These are phyloP conservation scores for Roridomyces roridus DNA, from an alignment of 768 basidiomycete species.

Conservation along the genomic window DNA sequence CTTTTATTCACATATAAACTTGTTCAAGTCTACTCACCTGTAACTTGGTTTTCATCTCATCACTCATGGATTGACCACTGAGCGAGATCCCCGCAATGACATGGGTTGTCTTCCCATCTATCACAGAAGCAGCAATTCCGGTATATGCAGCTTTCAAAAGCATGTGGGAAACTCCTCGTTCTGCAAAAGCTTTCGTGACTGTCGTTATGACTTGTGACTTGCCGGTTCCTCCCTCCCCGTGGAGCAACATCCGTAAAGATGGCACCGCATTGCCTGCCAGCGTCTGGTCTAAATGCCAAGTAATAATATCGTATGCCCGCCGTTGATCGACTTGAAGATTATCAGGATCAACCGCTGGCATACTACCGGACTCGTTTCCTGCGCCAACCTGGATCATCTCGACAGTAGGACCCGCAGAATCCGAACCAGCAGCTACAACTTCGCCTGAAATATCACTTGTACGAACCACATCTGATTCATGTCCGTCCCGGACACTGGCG, in stretches of 20 bases:
- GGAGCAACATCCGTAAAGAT: slow-evolving; percentile 38
- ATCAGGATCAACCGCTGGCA: background rate
- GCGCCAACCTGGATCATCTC: no score
- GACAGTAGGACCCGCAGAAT: no score
- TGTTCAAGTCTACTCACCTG: no score
- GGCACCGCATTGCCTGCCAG: slow-evolving; percentile 23
- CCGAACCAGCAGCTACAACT: no score
- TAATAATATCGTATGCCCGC: slow-evolving; percentile 40
- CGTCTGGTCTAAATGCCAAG: slow-evolving; percentile 32
- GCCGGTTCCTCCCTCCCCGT: no score
- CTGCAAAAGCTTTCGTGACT: slow-evolving; percentile 33
- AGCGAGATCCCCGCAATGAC: slow-evolving; percentile 25
- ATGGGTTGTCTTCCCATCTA: slow-evolving; percentile 39
- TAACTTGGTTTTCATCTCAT: no score
- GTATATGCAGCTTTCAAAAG: slow-evolving; percentile 40
- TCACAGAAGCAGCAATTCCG: slow-evolving; percentile 41
- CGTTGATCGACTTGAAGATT: slow-evolving; percentile 31
- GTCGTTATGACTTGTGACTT: slow-evolving; percentile 40
- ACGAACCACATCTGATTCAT: background rate
- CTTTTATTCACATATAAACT: no score
- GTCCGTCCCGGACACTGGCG: background rate
- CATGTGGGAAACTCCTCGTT: slow-evolving; percentile 1
- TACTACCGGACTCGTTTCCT: background rate
- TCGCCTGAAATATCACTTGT: no score
- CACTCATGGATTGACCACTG: slow-evolving; percentile 10